Evolutionary conservation across 2,329 filamentous ascomycete species (phyloP), one percentile per base, ranked within the genome.

Genomic region (Ophiocordyceps australis): DNA sequence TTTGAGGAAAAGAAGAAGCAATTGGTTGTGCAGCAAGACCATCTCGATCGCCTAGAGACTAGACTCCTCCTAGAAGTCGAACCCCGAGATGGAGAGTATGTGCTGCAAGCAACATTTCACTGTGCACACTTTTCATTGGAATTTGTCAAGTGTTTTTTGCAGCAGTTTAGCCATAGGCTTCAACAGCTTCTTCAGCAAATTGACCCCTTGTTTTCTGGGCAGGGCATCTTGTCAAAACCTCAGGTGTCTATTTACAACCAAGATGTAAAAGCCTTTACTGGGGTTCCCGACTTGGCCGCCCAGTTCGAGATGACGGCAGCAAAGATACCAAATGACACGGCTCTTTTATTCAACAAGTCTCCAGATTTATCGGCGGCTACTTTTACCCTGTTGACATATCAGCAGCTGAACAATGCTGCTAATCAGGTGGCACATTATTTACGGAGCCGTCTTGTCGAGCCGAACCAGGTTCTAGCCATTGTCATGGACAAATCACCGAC

Each of bases 41-140:
- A 76, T 27, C 47, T 61, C 5, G 85, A 94, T 41, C 65, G 67
- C 14, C 54, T 89, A 6, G 83, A 92, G 41, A 83, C 80, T 22
- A 71, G 68, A 28, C 42, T 91, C 2, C 62, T 85, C 3, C 43
- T 92, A 6, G 83, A 93, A 40, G 55, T 89, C 9, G 74, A 83
- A 44, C 81, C 83, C 0, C 43, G 36, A 3, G 39, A 43, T 0
- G 46, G 56, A 9, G 32, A 33, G 4, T 65, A 55, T 30, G 26
- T 30, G 2, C 51, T 62, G 15, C 53, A 57, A 12, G 39, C 57
- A 12, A 70, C 65, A 0, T 62, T 55, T 33, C 61, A 61, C 17
- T 39, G 49, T 2, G 47, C 53, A 9, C 32, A 38, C 1, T 53
- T 89, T 10, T 58, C 74, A 0, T 32, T 50, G 8, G 40, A 50